Evolutionary conservation across 2,329 filamentous ascomycete species (phyloP).

Genomic region (Alternaria viburni): DNA sequence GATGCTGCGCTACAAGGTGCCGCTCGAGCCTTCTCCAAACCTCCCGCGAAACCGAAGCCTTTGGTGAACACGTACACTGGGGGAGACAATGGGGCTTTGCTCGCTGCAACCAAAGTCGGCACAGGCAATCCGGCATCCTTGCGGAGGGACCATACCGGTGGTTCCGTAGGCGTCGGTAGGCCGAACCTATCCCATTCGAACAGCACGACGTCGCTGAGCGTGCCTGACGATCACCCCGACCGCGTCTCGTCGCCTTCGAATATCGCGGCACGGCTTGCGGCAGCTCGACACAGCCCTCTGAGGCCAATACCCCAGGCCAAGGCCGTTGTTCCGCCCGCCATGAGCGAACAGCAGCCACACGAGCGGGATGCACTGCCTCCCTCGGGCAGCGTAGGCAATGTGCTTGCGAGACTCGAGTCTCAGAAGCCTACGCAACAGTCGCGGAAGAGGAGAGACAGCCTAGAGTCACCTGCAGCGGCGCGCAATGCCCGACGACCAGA

Average conservation of each 20-base stretch:
- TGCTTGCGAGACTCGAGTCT: slow-evolving; percentile 40
- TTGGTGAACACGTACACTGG: slow-evolving; percentile 49
- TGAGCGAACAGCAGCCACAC: slow-evolving; percentile 31
- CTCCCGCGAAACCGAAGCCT: slow-evolving; percentile 50
- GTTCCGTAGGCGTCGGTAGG: slow-evolving; percentile 32
- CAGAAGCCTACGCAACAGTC: slow-evolving; percentile 21
- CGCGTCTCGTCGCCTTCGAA: slow-evolving; percentile 63
- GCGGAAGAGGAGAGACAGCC: slow-evolving; percentile 23
- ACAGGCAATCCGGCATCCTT: slow-evolving; percentile 34
- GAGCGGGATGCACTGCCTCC: slow-evolving; percentile 41
- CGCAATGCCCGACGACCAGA: slow-evolving; percentile 10
- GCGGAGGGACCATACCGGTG: slow-evolving; percentile 40
- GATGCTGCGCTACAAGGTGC: slow-evolving; percentile 59
- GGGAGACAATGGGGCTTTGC: slow-evolving; percentile 51
- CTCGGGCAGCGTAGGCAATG: slow-evolving; percentile 42
- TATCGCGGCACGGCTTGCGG: slow-evolving; percentile 67
- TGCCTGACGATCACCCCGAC: slow-evolving; percentile 35
- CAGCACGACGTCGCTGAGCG: slow-evolving; percentile 39
- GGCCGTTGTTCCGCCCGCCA: slow-evolving; percentile 13
- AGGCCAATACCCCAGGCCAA: slow-evolving; percentile 30
- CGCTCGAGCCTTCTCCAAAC: slow-evolving; percentile 56
- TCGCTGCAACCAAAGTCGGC: slow-evolving; percentile 53
- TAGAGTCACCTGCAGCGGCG: slow-evolving; percentile 19
- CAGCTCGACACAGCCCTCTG: slow-evolving; percentile 64
- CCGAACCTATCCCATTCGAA: slow-evolving; percentile 35